These are phyloP conservation scores for Annona squamosa DNA, from an alignment of 164 flowering plant species.

Conservation along the genomic window DNA sequence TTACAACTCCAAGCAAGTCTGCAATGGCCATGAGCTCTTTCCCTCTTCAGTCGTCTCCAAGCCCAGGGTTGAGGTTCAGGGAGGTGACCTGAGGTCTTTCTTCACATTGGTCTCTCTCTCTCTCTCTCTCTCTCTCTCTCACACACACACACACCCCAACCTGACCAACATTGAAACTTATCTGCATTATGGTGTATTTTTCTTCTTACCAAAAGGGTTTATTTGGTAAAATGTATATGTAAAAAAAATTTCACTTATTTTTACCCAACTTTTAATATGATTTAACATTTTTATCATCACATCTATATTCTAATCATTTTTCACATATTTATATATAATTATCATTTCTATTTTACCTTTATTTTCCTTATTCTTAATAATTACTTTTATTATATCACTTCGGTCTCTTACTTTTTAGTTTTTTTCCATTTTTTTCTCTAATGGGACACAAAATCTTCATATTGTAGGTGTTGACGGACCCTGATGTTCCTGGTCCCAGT, in stretches of 20 bases:
- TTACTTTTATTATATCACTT: not conserved
- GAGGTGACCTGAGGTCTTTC: constrained; percentile 54
- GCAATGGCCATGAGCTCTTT: constrained; percentile 54
- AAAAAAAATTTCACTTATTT: not conserved
- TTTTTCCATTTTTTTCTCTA: not conserved
- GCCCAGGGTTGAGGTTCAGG: constrained; percentile 53
- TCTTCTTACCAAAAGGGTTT: too few relatives aligned
- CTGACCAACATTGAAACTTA: too few relatives aligned
- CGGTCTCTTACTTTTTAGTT: not conserved
- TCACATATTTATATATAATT: too few relatives aligned
- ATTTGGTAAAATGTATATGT: too few relatives aligned
- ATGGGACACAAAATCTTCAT: not conserved
- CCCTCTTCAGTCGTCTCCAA: constrained; percentile 43
- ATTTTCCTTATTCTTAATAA: not conserved
- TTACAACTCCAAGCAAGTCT: constrained; percentile 41
- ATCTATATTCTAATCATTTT: too few relatives aligned
- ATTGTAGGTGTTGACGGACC: constrained; percentile 80
- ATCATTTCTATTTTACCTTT: not conserved
- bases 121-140: not conserved
- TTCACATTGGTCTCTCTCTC: constrained; percentile 44
- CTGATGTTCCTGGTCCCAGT: constrained; percentile 93
- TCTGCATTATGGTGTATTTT: too few relatives aligned
- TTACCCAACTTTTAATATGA: not conserved
- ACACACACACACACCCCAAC: too few relatives aligned
- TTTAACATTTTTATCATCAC: too few relatives aligned